Base-by-base conservation (phyloP, 306 rosid genomes). In the Purshia tridentata region DNA sequence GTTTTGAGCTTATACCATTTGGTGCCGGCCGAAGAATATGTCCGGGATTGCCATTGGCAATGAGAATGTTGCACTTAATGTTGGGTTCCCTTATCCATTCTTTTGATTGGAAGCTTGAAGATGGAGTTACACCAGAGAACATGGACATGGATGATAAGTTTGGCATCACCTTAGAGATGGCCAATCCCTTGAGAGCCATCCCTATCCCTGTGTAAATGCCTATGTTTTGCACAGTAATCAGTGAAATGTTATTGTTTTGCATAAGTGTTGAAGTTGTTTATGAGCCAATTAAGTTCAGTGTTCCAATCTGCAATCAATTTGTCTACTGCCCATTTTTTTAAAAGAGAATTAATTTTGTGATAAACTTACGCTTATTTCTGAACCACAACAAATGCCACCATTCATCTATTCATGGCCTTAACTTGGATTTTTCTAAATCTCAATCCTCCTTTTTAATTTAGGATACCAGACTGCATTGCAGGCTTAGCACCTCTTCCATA, bases 71-170 rank as follows among this genome's bases (percentile, higher is more conserved):
- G 69, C 76, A 79, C 58, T 55, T 77, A 59, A 81, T 86, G 86
- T 49, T 88, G 72, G 92, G 87, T 6, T 82, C 88, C 0, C 65
- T 90, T 1, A 22, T 87, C 35, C 85, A 87, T 70, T 72, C 52
- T 5, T 88, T 88, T 80, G 87, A 84, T 69, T 90, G 92, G 96
- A 84, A 81, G 65, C 89, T 88, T 60, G 88, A 79, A 35, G 75
- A 72, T 52, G 76, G 80, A 18, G 23, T 69, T 54, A 40, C 63
- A 14, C 67, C 81, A 15, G 62, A 78, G n/a, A 83, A 75, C 5
- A 18, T 90, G 83, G 74, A 81, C 55, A 64, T 86, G 82, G 87
- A 88, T 9, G 93, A 84, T 3, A 88, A 84, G 50, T 63, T 74
- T 77, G 88, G 91, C 0, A 44, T 89, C 47, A 77, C 84, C 5